Percentiles rank a stretch among this genome's conserved stretches.
Conservation (phyloP, 2,329 filamentous ascomycete genomes). For the Pyricularia grisea region DNA sequence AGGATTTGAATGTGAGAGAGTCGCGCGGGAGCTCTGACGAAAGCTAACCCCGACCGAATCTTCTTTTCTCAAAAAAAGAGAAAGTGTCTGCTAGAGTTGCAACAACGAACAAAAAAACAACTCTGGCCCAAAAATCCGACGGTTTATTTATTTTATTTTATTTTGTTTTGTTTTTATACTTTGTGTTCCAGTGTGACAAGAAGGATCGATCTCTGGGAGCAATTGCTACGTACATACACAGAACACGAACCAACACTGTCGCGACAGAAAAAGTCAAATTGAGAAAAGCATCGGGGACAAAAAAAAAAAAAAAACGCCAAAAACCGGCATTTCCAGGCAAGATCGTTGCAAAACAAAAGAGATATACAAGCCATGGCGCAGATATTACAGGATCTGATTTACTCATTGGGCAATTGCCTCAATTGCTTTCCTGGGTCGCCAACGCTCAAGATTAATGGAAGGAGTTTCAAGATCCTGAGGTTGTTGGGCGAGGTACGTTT, state of each 20-base stretch:
- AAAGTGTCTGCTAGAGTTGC: not conserved
- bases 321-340: not conserved
- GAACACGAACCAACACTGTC: not conserved
- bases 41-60: not conserved
- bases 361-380: constrained; percentile 57
- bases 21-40: not conserved
- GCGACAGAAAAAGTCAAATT: not conserved
- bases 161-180: not conserved
- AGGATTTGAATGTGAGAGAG: not conserved
- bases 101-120: not conserved
- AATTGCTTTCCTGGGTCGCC: constrained; percentile 94
- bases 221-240: not conserved
- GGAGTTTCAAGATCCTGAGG: constrained; percentile 91
- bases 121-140: not conserved
- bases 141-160: not conserved
- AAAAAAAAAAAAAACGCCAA: not conserved
- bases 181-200: not conserved
- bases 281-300: no score
- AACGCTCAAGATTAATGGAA: constrained; percentile 87
- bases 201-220: not conserved
- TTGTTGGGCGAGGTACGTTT: constrained; percentile 74
- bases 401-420: constrained; percentile 89
- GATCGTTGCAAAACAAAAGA: not conserved
- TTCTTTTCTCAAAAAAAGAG: not conserved
- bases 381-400: constrained; percentile 79